Base-by-base conservation (phyloP, 2,329 filamentous ascomycete species). In the Fusarium acutatum region DNA sequence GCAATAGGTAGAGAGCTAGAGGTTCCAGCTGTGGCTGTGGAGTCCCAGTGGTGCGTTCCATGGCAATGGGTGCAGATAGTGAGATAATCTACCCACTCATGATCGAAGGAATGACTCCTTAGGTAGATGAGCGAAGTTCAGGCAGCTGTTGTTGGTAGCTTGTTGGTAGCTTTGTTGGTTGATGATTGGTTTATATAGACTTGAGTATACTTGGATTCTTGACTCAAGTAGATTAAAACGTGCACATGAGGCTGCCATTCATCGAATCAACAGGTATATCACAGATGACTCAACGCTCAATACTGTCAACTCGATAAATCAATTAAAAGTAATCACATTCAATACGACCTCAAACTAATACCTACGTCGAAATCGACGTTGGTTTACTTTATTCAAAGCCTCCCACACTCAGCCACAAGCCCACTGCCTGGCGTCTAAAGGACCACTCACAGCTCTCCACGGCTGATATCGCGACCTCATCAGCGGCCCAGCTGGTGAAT, bases 351-450 rank as follows among this genome's bases (percentile, higher is more conserved):
- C 20, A 40, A 20, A 28, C n/a, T 28, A 46, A 50, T 54, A 49
- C 49, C 41, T 54, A 41, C 53, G n/a, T 34, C 50, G 37, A 50
- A 44, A 46, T 41, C 41, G 24, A 44, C 20, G 69, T 73, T 75
- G 65, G 72, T 73, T 73, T 57, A 71, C 56, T 41, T 59, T 54
- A 30, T 52, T 73, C 72, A 75, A 75, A 75, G 66, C 74, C 74
- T 67, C 66, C 46, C 28, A 47, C 37, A 68, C 75, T 76, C 62
- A 76, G 75, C 75, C 75, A 76, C 75, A 47, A 74, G 67, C 47
- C 71, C 59, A 57, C 41, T 60, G 54, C 57, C 60, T 40, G 56
- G 75, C 75, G 75, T 63, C 66, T 78, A 47, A 52, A 69, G 54
- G 47, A 50, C 75, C 75, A 77, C 49, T 75, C 74, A 77, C 53